phyloP scores from a whole-genome alignment of 2,329 filamentous ascomycete genomes.

The Cladophialophora carrionii region DNA sequence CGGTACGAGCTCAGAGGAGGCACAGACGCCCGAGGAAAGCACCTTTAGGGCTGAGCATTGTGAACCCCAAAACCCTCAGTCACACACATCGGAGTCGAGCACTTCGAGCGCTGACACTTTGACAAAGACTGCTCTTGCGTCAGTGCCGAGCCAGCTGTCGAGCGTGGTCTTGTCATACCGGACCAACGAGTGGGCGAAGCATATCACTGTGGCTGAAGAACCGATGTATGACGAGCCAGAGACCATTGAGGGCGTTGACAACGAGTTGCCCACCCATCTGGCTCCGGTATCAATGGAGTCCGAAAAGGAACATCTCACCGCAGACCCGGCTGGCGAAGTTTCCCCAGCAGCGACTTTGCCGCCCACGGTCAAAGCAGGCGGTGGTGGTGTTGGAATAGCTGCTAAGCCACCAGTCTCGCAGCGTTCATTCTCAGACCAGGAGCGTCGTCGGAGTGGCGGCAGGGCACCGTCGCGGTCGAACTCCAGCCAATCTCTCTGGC shows the following conservation, averaged over 20 bases:
- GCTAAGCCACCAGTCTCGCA: slow-evolving; percentile 16
- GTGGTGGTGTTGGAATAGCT: slow-evolving; percentile 31
- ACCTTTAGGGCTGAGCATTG: neutral
- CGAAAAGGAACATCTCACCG: neutral
- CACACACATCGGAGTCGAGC: slow-evolving; percentile 24
- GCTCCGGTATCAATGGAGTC: slow-evolving; percentile 5
- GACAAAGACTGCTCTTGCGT: slow-evolving; percentile 51
- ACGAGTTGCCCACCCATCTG: slow-evolving; percentile 32
- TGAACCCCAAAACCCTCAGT: slow-evolving; percentile 7
- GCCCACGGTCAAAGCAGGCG: slow-evolving; percentile 23
- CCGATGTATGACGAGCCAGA: slow-evolving; percentile 68
- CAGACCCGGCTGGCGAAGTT: slow-evolving; percentile 11
- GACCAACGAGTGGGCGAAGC: slow-evolving; percentile 96
- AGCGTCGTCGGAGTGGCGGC: slow-evolving; percentile 16
- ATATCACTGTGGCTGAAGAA: slow-evolving; percentile 74
- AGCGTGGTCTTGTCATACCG: slow-evolving; percentile 79
- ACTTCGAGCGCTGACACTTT: slow-evolving; percentile 39
- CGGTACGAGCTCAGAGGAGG: neutral
- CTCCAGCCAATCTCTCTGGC: slow-evolving; percentile 25
- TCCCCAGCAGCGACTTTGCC: slow-evolving; percentile 15
- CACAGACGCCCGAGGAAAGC: neutral
- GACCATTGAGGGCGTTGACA: slow-evolving; percentile 47
- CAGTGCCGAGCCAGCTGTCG: slow-evolving; percentile 71
- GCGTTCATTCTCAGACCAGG: slow-evolving; percentile 29
- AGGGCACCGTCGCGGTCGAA: slow-evolving; percentile 20